Evolutionary conservation across 2,329 filamentous ascomycete genomes (phyloP).

Genomic region (Stenocarpella maydis): DNA sequence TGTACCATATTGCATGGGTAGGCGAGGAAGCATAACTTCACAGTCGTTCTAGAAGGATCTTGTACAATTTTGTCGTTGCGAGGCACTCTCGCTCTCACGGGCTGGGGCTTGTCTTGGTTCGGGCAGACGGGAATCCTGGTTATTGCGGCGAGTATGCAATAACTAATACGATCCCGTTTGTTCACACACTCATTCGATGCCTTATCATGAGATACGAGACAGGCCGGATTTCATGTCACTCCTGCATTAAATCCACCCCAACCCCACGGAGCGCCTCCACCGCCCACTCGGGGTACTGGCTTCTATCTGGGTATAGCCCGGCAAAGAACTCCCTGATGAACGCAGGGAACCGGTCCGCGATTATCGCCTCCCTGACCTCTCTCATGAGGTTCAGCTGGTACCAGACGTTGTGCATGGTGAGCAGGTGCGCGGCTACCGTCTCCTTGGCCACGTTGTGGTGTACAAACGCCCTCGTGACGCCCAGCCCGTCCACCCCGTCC

Average conservation of each 20-base stretch:
- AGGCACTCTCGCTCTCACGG: constrained; percentile 13
- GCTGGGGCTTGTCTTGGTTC: not conserved
- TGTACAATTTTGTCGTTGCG: constrained; percentile 2
- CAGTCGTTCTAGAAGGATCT: constrained; percentile 11
- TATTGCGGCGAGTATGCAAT: not conserved
- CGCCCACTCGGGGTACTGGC: constrained; percentile 82
- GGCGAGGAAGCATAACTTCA: constrained; percentile 1
- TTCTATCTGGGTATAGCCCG: constrained; percentile 72
- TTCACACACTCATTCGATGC: not conserved
- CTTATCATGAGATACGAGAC: not conserved
- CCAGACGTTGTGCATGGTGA: constrained; percentile 96
- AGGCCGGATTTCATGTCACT: constrained; percentile 33
- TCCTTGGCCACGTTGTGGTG: constrained; percentile 94
- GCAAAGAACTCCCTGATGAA: constrained; percentile 83
- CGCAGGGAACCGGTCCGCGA: constrained; percentile 80
- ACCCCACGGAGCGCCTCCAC: constrained; percentile 80
- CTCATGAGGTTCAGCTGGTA: constrained; percentile 89
- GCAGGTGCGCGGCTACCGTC: constrained; percentile 83
- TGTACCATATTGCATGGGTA: constrained; percentile 3
- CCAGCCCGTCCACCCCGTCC: constrained; percentile 60
- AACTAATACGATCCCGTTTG: not conserved
- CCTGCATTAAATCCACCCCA: constrained; percentile 74
- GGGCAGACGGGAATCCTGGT: not conserved
- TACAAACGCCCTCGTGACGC: constrained; percentile 87
- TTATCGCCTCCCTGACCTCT: constrained; percentile 75